Evolutionary conservation across 495 filamentous ascomycete genomes (phyloP), one percentile per base, ranked within the genome.

Genomic region (Penicillium steckii): DNA sequence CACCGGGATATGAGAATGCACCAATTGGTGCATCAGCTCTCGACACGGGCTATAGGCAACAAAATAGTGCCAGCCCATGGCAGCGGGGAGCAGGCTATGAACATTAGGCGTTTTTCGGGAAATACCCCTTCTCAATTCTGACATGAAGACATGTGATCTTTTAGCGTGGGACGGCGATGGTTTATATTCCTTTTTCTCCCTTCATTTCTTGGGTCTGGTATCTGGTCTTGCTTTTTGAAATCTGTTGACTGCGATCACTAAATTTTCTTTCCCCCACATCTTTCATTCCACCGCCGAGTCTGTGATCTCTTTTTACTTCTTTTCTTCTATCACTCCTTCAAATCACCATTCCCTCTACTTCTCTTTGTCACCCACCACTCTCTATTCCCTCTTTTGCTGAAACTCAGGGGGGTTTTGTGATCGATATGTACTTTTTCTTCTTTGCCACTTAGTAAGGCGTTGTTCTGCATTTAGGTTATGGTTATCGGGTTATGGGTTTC

Each of bases 11-110:
- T 21, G 66, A 66, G 21, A 56, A 64, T 27, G 66, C 65, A 12
- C 70, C 71, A 4, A 55, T 75, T 27, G 60, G 61, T 32, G 50
- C 55, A 21, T 61, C 58, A 10, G 56, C 68, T 25, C 44, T 65
- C 45, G 50, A 60, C 8, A 46, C 61, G 55, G 62, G 44, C 64
- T 77, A 73, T 61, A 62, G 80, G 60, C 58, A 70, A 46, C 75
- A 81, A 61, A 82, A 83, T 60, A 82, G 78, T 52, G 55, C 75
- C 27, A 85, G 83, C 70, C 81, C 84, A 17, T 87, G 84, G 84
- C 82, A 87, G 65, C 65, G 84, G 54, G 84, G 84, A 27, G 84
- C 83, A 22, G 84, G 84, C 26, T 87, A 85, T 56, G 82, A 86
- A 49, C 79, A 83, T 59, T 84, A 65, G 67, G 60, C 43, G 52